Evolutionary conservation across 345 rosid genomes (phyloP), one percentile per base, ranked within the genome.

Genomic region (Excoecaria agallocha): DNA sequence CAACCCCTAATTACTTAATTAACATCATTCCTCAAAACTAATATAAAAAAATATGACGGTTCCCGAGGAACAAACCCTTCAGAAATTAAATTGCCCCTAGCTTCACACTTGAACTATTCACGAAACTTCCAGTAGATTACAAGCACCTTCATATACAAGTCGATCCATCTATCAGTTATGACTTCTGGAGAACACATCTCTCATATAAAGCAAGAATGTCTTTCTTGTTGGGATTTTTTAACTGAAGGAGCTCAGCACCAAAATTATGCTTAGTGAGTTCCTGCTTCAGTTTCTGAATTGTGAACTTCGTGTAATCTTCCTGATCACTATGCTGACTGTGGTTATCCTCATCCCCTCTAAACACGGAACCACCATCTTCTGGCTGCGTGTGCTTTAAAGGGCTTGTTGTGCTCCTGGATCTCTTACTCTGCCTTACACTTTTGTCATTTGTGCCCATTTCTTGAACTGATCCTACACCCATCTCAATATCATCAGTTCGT

Each of bases 261-360:
- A 87, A 91, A 71, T 90, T 85, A 65, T 91, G 90, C 82, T 86
- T 96, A 0, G 93, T 93, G 58, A 96, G 90, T 50, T 96, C 99
- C 78, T 90, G 95, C 89, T 83, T 96, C 1, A 96, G 95, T 76
- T 81, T 89, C 83, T 82, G 93, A 50, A 91, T 77, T 0, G 95
- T 91, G 68, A 90, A 89, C 84, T 91, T 91, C 5, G 82, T 86
- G 80, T 91, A 90, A 75, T 96, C 97, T 62, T 84, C 93, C 73
- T 81, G 90, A 35, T 82, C 84, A 15, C 76, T 77, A 66, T 85
- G 95, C 68, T 86, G 86, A 76, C 89, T 88, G 56, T 78, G 84
- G 74, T 82, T 85, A 57, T 88, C 90, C 24, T 89, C 93, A 15
- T 89, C 90, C 1, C 85, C 90, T 80, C 68, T 82, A 79, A 82